phyloP scores from a whole-genome alignment of 345 rosid genomes.

The Corchorus olitorius region DNA sequence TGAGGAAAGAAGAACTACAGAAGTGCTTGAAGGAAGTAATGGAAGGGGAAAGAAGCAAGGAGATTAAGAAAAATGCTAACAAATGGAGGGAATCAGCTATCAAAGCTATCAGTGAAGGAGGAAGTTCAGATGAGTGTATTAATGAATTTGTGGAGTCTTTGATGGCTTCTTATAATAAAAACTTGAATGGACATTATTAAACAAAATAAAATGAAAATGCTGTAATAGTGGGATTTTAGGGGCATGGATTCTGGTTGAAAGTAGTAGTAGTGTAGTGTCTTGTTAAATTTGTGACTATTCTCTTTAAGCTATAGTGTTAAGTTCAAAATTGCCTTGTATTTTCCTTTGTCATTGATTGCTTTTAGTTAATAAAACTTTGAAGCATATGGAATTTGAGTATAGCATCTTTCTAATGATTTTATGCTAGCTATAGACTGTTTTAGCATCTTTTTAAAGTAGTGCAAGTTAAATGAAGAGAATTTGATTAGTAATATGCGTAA shows the following conservation, averaged over 20 bases:
- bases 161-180: slow-evolving; percentile 4
- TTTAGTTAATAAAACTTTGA: too few relatives aligned
- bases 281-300: too few relatives aligned
- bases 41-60: slow-evolving; percentile 52
- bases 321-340: too few relatives aligned
- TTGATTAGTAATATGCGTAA: too few relatives aligned
- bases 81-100: slow-evolving; percentile 59
- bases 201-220: not conserved
- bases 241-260: not conserved
- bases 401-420: too few relatives aligned
- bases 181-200: not conserved
- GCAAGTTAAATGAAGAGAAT: too few relatives aligned
- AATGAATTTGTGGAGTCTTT: slow-evolving; percentile 50
- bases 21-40: slow-evolving; percentile 63
- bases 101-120: slow-evolving; percentile 59
- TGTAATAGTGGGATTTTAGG: not conserved
- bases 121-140: slow-evolving; percentile 51
- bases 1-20: slow-evolving; percentile 49
- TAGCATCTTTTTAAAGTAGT: too few relatives aligned
- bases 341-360: too few relatives aligned
- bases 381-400: too few relatives aligned
- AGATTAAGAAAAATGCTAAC: slow-evolving; percentile 43
- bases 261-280: too few relatives aligned
- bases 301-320: too few relatives aligned
- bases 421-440: too few relatives aligned